A percentile compares a stretch with the other conserved stretches of the same genome.
These are phyloP conservation scores for Dichotomopilus funicola DNA, from an alignment of 2,329 filamentous ascomycete species.

Conservation along the genomic window DNA sequence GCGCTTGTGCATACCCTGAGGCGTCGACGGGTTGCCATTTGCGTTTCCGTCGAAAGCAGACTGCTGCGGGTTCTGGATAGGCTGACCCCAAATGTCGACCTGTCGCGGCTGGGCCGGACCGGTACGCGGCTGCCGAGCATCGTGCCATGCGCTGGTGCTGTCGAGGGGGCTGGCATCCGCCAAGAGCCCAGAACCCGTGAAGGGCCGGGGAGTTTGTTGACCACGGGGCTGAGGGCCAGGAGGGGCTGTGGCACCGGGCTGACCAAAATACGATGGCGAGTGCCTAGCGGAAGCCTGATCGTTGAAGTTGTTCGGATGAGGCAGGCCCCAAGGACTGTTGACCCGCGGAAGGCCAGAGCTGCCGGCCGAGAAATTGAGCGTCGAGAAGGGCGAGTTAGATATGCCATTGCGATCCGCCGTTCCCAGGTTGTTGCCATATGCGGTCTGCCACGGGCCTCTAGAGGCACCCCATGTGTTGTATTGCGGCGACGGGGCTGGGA, in stretches of 20 bases:
- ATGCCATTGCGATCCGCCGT: neutral
- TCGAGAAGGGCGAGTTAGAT: slow-evolving; percentile 21
- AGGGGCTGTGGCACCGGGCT: neutral
- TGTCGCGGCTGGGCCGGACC: too few species aligned
- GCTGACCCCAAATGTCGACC: too few species aligned
- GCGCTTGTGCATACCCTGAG: too few species aligned
- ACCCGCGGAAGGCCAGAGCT: slow-evolving; percentile 29
- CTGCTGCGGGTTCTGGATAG: too few species aligned
- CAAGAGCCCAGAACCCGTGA: too few species aligned
- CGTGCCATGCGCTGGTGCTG: too few species aligned
- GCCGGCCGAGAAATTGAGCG: slow-evolving; percentile 23
- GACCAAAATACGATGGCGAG: slow-evolving; percentile 2
- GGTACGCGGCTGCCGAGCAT: too few species aligned
- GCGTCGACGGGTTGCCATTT: too few species aligned
- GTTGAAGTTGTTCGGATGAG: slow-evolving; percentile 6
- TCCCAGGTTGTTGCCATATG: slow-evolving; percentile 1
- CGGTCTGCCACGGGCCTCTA: slow-evolving; percentile 11
- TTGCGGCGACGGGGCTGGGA: neutral
- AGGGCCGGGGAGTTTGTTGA: too few species aligned
- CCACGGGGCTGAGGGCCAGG: too few species aligned
- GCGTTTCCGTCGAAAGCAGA: too few species aligned
- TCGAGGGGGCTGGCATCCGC: too few species aligned
- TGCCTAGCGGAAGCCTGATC: slow-evolving; percentile 5
- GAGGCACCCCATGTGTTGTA: slow-evolving; percentile 15
- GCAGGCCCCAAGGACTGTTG: slow-evolving; percentile 29